These are phyloP conservation scores for Hygrocybe coccinea DNA, from an alignment of 768 basidiomycete species.

Conservation along the genomic window DNA sequence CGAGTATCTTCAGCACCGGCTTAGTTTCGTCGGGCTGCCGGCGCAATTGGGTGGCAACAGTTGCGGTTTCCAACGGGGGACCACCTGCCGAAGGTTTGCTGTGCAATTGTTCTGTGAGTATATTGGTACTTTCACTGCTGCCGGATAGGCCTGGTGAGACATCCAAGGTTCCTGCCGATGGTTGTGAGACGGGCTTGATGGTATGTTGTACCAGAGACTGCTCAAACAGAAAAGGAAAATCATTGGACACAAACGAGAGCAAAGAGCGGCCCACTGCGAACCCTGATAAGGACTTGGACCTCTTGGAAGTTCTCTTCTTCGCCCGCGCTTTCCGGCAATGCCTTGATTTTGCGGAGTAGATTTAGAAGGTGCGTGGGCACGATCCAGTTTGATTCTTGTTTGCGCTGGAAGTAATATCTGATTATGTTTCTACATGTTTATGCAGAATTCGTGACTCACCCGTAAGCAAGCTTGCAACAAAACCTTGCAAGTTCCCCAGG, in stretches of 20 bases:
- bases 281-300: slow-evolving; percentile 47
- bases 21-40: neutral
- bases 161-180: neutral
- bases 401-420: slow-evolving; percentile 33
- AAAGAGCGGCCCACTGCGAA: slow-evolving; percentile 48
- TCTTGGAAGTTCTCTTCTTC: slow-evolving; percentile 25
- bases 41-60: neutral
- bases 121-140: neutral
- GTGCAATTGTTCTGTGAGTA: neutral
- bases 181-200: slow-evolving; percentile 6
- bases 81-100: neutral
- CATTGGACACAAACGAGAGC: slow-evolving; percentile 36
- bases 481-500: slow-evolving; percentile 34
- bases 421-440: slow-evolving; percentile 1
- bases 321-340: slow-evolving; percentile 12
- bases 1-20: neutral
- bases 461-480: slow-evolving; percentile 42
- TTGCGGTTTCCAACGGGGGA: neutral
- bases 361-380: slow-evolving; percentile 38
- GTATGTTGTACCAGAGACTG: slow-evolving; percentile 35
- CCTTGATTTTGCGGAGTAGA: slow-evolving; percentile 31
- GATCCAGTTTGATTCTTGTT: slow-evolving; percentile 39
- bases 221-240: slow-evolving; percentile 38
- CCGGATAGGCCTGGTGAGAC: slow-evolving; percentile 1
- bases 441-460: slow-evolving; percentile 25